Conservation (phyloP, 1,139 yeast genomes). For the Suhomyces wounanorum region DNA sequence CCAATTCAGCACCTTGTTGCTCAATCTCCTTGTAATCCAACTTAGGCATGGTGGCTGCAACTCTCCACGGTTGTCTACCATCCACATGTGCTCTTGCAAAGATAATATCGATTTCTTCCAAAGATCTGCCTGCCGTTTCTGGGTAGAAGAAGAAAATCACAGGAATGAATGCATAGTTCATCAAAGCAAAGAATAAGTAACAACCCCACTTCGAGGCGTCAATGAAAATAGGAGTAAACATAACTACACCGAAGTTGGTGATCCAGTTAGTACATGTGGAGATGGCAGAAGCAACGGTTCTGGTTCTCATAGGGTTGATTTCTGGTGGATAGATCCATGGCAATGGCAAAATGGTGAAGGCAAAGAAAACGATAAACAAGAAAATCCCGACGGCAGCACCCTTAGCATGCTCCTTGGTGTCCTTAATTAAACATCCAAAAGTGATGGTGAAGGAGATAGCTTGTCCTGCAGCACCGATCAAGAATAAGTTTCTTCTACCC, state of each 20-base stretch:
- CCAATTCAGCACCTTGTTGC: constrained; percentile 48
- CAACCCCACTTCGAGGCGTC: constrained; percentile 43
- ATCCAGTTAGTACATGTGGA: constrained; percentile 53
- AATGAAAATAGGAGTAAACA: constrained; percentile 51
- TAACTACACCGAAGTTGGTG: constrained; percentile 48
- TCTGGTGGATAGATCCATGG: constrained; percentile 66
- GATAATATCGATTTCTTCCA: constrained; percentile 50
- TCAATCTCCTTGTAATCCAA: constrained; percentile 48
- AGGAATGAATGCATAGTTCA: constrained; percentile 42
- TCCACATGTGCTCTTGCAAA: constrained; percentile 52
- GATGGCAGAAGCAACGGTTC: constrained; percentile 57
- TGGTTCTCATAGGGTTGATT: constrained; percentile 59
- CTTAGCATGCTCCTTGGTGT: constrained; percentile 27
- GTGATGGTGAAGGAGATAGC: constrained; percentile 30
- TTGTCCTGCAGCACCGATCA: constrained; percentile 30
- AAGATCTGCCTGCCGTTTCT: constrained; percentile 50
- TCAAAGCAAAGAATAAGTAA: constrained; percentile 45
- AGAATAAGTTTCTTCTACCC: constrained; percentile 32
- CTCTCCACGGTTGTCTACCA: constrained; percentile 49
- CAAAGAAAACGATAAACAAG: constrained; percentile 55
- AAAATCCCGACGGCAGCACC: constrained; percentile 50
- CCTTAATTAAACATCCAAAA: constrained; percentile 27
- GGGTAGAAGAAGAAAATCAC: constrained; percentile 50
- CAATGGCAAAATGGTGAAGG: constrained; percentile 58
- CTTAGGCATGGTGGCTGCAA: constrained; percentile 54